phyloP scores from a whole-genome alignment of 805 yeast genomes.

The Lipomyces yamadae region DNA sequence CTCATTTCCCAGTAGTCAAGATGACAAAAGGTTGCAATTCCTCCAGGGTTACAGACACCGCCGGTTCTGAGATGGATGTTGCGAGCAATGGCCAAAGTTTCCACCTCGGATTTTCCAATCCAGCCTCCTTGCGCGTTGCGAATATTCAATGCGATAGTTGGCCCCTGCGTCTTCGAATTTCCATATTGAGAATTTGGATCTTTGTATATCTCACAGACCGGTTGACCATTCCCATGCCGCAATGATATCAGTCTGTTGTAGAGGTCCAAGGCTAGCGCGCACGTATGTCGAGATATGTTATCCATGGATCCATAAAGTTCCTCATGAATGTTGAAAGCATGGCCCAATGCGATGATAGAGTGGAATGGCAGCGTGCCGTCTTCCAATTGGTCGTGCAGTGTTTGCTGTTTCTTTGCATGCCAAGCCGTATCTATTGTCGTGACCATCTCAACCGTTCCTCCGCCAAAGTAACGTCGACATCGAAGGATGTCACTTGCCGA shows the following conservation, averaged over 20 bases:
- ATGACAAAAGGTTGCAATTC: conserved; percentile 3
- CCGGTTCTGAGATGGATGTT: conserved; percentile 6
- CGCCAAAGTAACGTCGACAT: conserved; percentile 7
- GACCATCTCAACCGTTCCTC: conserved; percentile 7
- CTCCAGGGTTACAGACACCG: conserved; percentile 6
- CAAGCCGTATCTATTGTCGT: neutral
- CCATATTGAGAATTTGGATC: conserved; percentile 9
- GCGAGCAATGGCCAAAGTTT: conserved; percentile 3
- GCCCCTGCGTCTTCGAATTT: conserved; percentile 3
- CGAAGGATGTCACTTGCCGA: conserved; percentile 1
- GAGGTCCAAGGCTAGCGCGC: conserved; percentile 6
- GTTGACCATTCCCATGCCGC: neutral
- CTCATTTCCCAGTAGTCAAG: conserved; percentile 8
- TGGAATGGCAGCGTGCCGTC: conserved; percentile 9
- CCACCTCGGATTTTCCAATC: conserved; percentile 8
- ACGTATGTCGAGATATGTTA: conserved; percentile 6
- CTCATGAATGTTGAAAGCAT: conserved; percentile 3
- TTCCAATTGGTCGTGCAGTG: conserved; percentile 5
- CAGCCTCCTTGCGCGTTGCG: conserved; percentile 5
- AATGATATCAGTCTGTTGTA: neutral
- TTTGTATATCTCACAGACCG: conserved; percentile 5
- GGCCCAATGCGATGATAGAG: neutral
- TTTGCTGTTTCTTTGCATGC: conserved; percentile 1
- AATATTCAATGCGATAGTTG: neutral
- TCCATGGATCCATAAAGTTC: conserved; percentile 4